Percentiles rank a stretch among this genome's conserved stretches.
Evolutionary conservation across 2,329 filamentous ascomycete species (phyloP).

Genomic region (Coniochaeta hoffmannii): DNA sequence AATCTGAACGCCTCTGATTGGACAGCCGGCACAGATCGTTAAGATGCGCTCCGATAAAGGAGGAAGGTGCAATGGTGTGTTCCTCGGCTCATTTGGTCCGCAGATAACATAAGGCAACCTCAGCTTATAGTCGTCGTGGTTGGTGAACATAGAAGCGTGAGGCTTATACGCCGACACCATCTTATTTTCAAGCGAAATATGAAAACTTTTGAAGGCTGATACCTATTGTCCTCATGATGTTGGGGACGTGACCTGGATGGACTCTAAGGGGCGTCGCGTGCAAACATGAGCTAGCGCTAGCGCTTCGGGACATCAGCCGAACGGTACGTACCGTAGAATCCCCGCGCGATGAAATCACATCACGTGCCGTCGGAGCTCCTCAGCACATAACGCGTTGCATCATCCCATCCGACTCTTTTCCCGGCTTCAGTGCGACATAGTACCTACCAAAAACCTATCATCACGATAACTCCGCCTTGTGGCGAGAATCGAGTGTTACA

Average conservation of each 20-base stretch:
- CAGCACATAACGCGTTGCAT: background rate
- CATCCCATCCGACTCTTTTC: background rate
- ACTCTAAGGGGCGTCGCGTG: background rate
- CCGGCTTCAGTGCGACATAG: background rate
- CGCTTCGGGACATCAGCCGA: background rate
- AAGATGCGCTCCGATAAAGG: conserved; percentile 4
- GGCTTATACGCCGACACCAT: no score
- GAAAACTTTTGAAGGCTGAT: no score
- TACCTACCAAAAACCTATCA: background rate
- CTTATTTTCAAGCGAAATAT: no score
- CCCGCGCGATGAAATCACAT: background rate
- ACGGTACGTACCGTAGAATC: background rate
- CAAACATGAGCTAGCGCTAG: background rate
- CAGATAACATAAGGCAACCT: no score
- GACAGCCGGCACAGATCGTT: background rate
- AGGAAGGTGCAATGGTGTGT: background rate
- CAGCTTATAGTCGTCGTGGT: no score
- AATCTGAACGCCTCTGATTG: background rate
- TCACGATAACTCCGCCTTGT: background rate
- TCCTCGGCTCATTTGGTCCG: background rate
- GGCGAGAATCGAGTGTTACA: background rate
- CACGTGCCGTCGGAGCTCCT: background rate
- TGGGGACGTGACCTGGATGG: background rate
- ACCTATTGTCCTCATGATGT: no score
- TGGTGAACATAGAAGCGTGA: no score